Base-by-base conservation (phyloP, 495 filamentous ascomycete species). In the Xeromyces bisporus region DNA sequence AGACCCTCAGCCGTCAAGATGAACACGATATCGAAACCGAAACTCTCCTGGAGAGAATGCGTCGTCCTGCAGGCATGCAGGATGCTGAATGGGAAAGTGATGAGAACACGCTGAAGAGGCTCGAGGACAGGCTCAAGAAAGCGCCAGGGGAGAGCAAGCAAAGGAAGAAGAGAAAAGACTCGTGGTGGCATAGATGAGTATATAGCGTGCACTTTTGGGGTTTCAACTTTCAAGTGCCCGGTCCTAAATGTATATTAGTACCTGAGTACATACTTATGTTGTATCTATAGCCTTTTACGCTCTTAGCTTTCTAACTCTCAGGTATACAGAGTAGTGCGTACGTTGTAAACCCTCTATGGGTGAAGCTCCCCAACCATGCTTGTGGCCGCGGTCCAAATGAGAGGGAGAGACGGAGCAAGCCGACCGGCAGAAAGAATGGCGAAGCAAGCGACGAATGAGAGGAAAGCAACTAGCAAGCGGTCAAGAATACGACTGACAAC, bases 21-120 rank as follows among this genome's bases (percentile, higher is more conserved):
- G 36, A 43, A 32, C 39, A 41, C 16, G 47, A 53, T 16, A 41
- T 53, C 10, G 43, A 53, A 26, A 33, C 36, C 6, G 44, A 53
- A 31, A 34, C 37, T 2, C 18, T 36, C 0, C 23, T 50, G 7
- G 23, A 40, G 3, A 31, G 9, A 2, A 37, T 32, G 24, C 38
- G 38, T 24, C 39, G 30, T 8, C 2, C 23, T 7, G 6, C 12
- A 7, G 33, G 28, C 18, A 32, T 26, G 1, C 25, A 25, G n/a
- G 40, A 46, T 18, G 40, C 46, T 13, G 18, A 23, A 13, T 32
- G 31, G 0, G 26, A 33, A 27, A 13, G 9, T 15, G 6, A 26
- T 10, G 23, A 13, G 31, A 36, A 4, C 12, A 27, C 4, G 26
- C 14, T 24, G 25, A 21, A 18, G 18, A n/a, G 16, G 4, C 18